Evolutionary conservation across 441 rosid genomes (phyloP).

Genomic region (Adansonia grandidieri): DNA sequence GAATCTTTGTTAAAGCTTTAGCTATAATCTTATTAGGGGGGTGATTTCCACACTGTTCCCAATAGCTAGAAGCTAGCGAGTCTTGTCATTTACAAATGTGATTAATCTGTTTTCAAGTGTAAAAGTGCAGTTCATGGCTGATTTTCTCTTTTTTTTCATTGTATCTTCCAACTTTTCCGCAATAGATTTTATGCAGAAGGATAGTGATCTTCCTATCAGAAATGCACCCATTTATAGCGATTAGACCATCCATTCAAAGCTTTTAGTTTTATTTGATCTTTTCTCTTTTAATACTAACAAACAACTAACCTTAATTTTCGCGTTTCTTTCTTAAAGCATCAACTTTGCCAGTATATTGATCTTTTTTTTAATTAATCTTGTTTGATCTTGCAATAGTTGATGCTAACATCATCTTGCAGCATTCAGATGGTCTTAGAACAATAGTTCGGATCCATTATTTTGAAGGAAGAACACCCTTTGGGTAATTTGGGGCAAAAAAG

Average conservation of each 20-base stretch:
- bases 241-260: slow-evolving; percentile 36
- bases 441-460: neutral
- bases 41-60: slow-evolving; percentile 28
- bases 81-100: slow-evolving; percentile 28
- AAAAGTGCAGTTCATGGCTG: slow-evolving; percentile 27
- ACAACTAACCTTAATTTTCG: slow-evolving; percentile 32
- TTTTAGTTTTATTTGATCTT: neutral
- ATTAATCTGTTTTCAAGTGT: slow-evolving; percentile 25
- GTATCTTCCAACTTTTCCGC: neutral
- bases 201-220: slow-evolving; percentile 44
- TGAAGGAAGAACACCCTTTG: slow-evolving; percentile 26
- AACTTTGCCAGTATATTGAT: neutral
- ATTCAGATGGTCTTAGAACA: neutral
- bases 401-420: neutral
- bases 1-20: neutral
- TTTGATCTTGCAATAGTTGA: slow-evolving; percentile 2
- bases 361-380: neutral
- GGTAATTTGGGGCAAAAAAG: slow-evolving; percentile 25
- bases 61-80: slow-evolving; percentile 12
- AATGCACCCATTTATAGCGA: slow-evolving; percentile 44
- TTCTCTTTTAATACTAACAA: slow-evolving; percentile 30
- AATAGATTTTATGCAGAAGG: slow-evolving; percentile 11
- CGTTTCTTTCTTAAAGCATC: neutral
- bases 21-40: neutral
- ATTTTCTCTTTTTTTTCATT: neutral